phyloP scores from a whole-genome alignment of 805 yeast genomes.

The Saccharomycopsis selenospora region DNA sequence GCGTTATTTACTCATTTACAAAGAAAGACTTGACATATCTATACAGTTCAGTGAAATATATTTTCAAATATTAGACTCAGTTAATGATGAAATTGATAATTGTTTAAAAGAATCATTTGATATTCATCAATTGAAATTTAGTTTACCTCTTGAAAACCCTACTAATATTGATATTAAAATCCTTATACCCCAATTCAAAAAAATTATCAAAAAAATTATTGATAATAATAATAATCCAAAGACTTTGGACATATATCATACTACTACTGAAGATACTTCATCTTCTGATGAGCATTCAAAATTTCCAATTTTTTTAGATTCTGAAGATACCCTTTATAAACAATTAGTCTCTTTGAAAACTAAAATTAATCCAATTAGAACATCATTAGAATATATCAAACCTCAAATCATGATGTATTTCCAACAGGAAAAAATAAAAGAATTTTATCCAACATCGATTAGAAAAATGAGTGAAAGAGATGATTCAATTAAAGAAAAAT shows the following conservation, averaged over 20 bases:
- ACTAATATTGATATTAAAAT: neutral
- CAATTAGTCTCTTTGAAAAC: conserved; percentile 27
- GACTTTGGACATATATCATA: no score
- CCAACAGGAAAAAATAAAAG: conserved; percentile 17
- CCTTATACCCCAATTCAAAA: neutral
- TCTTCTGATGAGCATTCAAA: conserved; percentile 1
- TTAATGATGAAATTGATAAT: conserved; percentile 27
- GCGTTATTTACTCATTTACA: conserved; percentile 21
- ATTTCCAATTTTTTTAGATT: conserved; percentile 19
- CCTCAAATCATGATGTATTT: conserved; percentile 30
- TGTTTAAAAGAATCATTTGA: conserved; percentile 23
- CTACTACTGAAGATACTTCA: neutral
- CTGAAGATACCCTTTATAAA: conserved; percentile 24
- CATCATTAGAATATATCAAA: conserved; percentile 33
- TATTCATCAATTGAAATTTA: conserved; percentile 23
- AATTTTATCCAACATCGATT: conserved; percentile 21
- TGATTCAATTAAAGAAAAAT: conserved; percentile 33
- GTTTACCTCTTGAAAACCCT: conserved; percentile 21
- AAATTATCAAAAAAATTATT: neutral
- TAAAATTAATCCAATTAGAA: conserved; percentile 29
- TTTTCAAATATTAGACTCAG: conserved; percentile 27
- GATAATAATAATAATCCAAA: neutral
- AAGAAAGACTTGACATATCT: conserved; percentile 27
- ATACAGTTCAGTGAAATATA: conserved; percentile 30
- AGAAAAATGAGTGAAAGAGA: conserved; percentile 33